phyloP scores from a whole-genome alignment of 2,329 filamentous ascomycete genomes.

The Colletotrichum simmondsii region DNA sequence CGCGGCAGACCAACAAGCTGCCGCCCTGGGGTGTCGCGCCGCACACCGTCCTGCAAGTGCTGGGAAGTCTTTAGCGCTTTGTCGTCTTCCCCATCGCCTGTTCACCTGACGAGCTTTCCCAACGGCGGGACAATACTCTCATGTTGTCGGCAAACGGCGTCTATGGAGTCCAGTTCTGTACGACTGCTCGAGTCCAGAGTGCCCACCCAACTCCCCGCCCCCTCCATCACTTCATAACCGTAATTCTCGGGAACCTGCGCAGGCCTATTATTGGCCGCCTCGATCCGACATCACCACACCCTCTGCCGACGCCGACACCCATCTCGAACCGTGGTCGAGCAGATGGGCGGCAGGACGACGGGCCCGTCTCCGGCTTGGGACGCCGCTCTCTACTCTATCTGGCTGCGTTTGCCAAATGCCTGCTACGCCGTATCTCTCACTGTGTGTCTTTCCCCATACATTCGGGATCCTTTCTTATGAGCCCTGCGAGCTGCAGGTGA shows the following conservation, averaged over 20 bases:
- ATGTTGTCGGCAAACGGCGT: constrained; percentile 16
- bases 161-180: background rate
- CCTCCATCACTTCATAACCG: background rate
- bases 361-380: background rate
- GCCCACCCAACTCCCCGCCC: background rate
- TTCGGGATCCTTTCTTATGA: constrained; percentile 17
- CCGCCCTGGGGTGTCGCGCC: constrained; percentile 20
- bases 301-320: constrained; percentile 10
- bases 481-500: constrained; percentile 15
- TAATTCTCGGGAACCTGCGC: background rate
- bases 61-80: constrained; percentile 5
- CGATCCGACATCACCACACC: constrained; percentile 26
- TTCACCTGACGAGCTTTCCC: background rate
- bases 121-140: background rate
- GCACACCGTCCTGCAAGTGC: constrained; percentile 26
- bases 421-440: too few species aligned
- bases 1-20: background rate
- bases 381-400: background rate
- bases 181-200: background rate
- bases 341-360: constrained; percentile 24
- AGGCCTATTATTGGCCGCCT: constrained; percentile 6
- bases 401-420: constrained; percentile 11
- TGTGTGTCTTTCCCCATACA: background rate
- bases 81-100: background rate
- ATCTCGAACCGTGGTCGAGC: background rate